A percentile compares a stretch with the other conserved stretches of the same genome.
phyloP scores from a whole-genome alignment of 2,329 filamentous ascomycete genomes.

The Exutisphaerella laricina region DNA sequence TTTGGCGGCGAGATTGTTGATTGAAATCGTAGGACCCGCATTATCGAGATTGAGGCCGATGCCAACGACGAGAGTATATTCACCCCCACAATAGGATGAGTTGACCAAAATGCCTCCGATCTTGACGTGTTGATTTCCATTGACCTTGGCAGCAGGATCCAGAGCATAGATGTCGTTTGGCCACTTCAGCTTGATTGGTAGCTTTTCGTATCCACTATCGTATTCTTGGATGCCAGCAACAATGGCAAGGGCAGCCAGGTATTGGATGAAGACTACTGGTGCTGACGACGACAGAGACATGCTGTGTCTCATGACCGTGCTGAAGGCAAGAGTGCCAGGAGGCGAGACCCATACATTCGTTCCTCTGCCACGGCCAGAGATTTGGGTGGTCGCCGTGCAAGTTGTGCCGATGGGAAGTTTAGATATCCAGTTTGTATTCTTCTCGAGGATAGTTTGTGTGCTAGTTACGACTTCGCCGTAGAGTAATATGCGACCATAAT shows the following conservation, averaged over 20 bases:
- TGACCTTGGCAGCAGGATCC: constrained; percentile 24
- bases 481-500: constrained; percentile 72
- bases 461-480: constrained; percentile 92
- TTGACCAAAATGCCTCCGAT: constrained; percentile 92
- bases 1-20: constrained; percentile 61
- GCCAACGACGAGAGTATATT: constrained; percentile 81
- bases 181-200: constrained; percentile 91
- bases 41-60: constrained; percentile 86
- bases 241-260: constrained; percentile 81
- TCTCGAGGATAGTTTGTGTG: constrained; percentile 89
- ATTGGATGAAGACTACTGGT: constrained; percentile 90
- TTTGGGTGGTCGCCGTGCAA: constrained; percentile 76
- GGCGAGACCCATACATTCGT: constrained; percentile 94
- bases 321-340: constrained; percentile 79
- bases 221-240: constrained; percentile 79
- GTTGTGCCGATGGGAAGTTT: constrained; percentile 82
- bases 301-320: constrained; percentile 78
- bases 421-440: constrained; percentile 75
- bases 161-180: constrained; percentile 75
- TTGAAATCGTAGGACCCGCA: constrained; percentile 75
- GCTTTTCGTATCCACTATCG: constrained; percentile 62
- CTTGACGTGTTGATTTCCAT: constrained; percentile 71
- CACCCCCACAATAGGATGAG: constrained; percentile 68
- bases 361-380: constrained; percentile 82
- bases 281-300: constrained; percentile 64